A percentile compares a stretch with the other conserved stretches of the same genome.
Evolutionary conservation across 1,284 basidiomycete genomes (phyloP).

Genomic region (Ustilago bromivora): DNA sequence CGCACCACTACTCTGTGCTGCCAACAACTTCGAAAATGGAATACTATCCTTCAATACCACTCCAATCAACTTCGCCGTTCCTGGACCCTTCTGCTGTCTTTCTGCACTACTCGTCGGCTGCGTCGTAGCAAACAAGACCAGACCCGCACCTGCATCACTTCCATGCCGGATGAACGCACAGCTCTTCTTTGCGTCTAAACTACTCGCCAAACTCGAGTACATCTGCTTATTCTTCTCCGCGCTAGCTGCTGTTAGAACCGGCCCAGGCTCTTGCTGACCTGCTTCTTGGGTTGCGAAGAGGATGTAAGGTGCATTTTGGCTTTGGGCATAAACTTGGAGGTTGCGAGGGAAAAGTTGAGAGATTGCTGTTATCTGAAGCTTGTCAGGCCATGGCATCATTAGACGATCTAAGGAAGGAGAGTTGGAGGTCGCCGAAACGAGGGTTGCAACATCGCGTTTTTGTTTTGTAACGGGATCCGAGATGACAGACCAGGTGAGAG

Average conservation of each 20-base stretch:
- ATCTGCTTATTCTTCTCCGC: slow-evolving; percentile 58
- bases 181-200: slow-evolving; percentile 57
- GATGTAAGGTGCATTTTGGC: slow-evolving; percentile 51
- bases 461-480: slow-evolving; percentile 38
- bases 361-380: slow-evolving; percentile 53
- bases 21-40: slow-evolving; percentile 49
- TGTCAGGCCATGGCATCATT: slow-evolving; percentile 49
- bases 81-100: slow-evolving; percentile 11
- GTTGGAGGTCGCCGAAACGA: slow-evolving; percentile 55
- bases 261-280: neutral
- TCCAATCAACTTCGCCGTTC: slow-evolving; percentile 46
- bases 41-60: slow-evolving; percentile 56
- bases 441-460: slow-evolving; percentile 50
- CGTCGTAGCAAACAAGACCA: slow-evolving; percentile 53
- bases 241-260: slow-evolving; percentile 26
- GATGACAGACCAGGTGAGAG: slow-evolving; percentile 57
- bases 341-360: slow-evolving; percentile 46
- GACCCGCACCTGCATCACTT: slow-evolving; percentile 40
- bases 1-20: slow-evolving; percentile 18
- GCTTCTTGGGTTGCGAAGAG: slow-evolving; percentile 41
- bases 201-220: slow-evolving; percentile 53
- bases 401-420: slow-evolving; percentile 28
- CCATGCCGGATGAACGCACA: slow-evolving; percentile 59
- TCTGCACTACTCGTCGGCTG: slow-evolving; percentile 47
- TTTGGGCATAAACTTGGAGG: slow-evolving; percentile 50